These are phyloP conservation scores for Aspergillus pseudotamarii DNA, from an alignment of 2,329 filamentous ascomycete genomes.

Conservation along the genomic window DNA sequence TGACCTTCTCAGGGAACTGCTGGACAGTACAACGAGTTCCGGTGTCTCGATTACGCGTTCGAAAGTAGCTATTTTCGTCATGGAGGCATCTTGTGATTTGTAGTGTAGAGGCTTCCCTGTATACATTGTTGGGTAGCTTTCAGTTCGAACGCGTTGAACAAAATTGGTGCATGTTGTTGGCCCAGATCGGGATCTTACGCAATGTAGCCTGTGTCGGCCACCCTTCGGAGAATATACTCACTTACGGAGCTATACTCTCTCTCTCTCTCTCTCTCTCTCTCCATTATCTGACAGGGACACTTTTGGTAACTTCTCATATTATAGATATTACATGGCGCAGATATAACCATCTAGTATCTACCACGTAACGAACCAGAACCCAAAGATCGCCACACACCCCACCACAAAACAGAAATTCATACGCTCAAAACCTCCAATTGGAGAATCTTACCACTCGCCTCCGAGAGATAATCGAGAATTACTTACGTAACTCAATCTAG, in stretches of 20 bases:
- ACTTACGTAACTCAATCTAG: too few relatives aligned
- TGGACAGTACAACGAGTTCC: neutral
- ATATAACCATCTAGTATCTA: too few relatives aligned
- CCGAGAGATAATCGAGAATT: too few relatives aligned
- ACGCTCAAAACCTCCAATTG: accelerated
- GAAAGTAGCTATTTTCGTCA: neutral
- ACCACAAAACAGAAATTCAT: too few relatives aligned
- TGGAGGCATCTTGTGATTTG: neutral
- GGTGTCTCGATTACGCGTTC: neutral
- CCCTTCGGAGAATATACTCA: neutral
- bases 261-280: too few relatives aligned
- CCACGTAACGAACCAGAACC: too few relatives aligned
- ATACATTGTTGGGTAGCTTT: too few relatives aligned
- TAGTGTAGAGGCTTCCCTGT: neutral
- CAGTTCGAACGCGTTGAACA: too few relatives aligned
- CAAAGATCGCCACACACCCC: too few relatives aligned
- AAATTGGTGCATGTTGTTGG: neutral
- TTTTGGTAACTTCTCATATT: neutral
- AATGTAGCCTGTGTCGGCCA: neutral
- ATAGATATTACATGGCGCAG: neutral
- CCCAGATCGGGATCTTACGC: neutral
- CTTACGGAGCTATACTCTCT: too few relatives aligned
- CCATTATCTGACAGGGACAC: too few relatives aligned
- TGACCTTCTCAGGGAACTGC: neutral
- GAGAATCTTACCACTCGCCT: too few relatives aligned